Base-by-base conservation (phyloP, 202 grass and related monocot genomes). In the Setaria viridis region DNA sequence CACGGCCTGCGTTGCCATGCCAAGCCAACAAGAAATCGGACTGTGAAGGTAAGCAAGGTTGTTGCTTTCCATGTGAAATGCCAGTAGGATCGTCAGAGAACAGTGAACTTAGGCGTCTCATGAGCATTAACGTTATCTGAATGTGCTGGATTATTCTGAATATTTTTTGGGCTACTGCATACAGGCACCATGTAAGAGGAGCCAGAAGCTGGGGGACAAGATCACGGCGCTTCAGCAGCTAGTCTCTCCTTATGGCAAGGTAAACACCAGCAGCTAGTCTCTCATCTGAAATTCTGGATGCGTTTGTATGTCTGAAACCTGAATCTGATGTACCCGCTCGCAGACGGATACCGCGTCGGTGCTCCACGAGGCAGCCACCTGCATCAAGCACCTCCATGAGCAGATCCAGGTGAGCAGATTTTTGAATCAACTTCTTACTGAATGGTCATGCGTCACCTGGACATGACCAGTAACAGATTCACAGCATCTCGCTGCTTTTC, bases 201-300 rank as follows among this genome's bases (percentile, higher is more conserved):
- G 76, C 91, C 93, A 98, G 64, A 95, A 91, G 89, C 84, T 98
- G 1, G 91, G 91, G 37, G 89, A 92, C 74, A 98, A 89, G 68
- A 87, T 98, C 72, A 91, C 93, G 14, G 87, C 91, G 32, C 91
- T 98, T 48, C 93, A 98, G 87, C 93, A 94, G 70, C 80, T 98
- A 37, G 92, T 98, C 86, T 98, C 89, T 74, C 95, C 95, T 4
- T 98, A 93, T 60, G 95, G 95, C 46, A 98, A 95, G 95, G 95
- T 91, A 33, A 65, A 33, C 12, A 12, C 72, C 19, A 33, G 47
- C 29, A 19, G 3, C 70, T 25, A 25, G 25, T 25, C 25, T 25
- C 39, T 41, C 4, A 41, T 41, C 39, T 41, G 4, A 41, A 41
- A 41, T 41, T 59, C 39, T 66, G 45, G 76, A 72, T 64, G 19